Conservation (phyloP, 306 rosid genomes). For the Acmispon strigosus region DNA sequence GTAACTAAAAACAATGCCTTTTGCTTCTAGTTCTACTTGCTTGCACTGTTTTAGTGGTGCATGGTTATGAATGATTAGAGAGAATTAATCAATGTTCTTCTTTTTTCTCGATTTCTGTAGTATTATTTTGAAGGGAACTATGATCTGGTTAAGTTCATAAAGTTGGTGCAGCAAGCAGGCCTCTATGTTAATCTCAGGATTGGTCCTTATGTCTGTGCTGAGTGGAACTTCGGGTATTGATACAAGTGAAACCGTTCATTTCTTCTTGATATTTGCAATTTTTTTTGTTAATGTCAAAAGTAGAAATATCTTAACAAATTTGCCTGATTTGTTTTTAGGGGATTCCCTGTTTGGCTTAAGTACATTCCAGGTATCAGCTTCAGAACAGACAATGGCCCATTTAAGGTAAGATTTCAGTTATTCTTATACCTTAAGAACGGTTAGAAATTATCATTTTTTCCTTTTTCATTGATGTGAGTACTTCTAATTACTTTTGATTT, state of each 20-base stretch:
- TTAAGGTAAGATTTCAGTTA: conserved; percentile 54
- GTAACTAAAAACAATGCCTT: conserved; percentile 36
- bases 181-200: conserved; percentile 87
- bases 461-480: conserved; percentile 1
- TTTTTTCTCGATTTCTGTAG: conserved; percentile 31
- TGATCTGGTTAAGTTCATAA: conserved; percentile 86
- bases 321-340: conserved; percentile 45
- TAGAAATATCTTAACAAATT: conserved; percentile 4
- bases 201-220: conserved; percentile 99
- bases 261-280: not conserved
- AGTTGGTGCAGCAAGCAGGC: conserved; percentile 91
- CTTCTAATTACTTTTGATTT: conserved; percentile 16
- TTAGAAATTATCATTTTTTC: not conserved
- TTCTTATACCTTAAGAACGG: not conserved
- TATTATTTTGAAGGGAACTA: conserved; percentile 90
- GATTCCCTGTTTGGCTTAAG: conserved; percentile 98
- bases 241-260: conserved; percentile 17
- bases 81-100: not conserved
- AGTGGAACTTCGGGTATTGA: conserved; percentile 99
- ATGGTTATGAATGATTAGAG: not conserved
- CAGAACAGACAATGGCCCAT: conserved; percentile 88
- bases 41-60: not conserved
- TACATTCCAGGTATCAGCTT: conserved; percentile 91
- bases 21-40: conserved; percentile 21
- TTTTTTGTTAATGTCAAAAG: not conserved